A percentile compares a stretch with the other conserved stretches of the same genome.
Evolutionary conservation across 179 eudicot genomes (phyloP).

Genomic region (Silene vulgaris): DNA sequence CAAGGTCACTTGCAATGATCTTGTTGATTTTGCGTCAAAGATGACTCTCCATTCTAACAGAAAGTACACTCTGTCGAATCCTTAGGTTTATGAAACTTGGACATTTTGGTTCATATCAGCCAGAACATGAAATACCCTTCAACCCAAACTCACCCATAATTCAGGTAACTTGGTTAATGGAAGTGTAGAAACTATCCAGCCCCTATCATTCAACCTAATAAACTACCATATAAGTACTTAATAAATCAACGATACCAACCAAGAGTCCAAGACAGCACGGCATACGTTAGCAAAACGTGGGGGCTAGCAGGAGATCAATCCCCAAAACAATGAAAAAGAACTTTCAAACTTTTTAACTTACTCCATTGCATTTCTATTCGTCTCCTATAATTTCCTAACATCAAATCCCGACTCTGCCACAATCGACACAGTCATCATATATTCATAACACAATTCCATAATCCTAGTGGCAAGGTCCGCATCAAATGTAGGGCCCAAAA

Average conservation of each 20-base stretch:
- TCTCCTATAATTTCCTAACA: no score
- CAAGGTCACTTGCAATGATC: no score
- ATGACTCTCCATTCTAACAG: background rate
- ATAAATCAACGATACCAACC: no score
- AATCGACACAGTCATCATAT: background rate
- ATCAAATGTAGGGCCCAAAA: no score
- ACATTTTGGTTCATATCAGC: background rate
- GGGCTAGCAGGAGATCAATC: no score
- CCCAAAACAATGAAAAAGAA: no score
- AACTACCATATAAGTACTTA: background rate
- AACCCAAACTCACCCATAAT: background rate
- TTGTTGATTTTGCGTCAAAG: background rate
- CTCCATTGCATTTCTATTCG: no score
- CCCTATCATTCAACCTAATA: background rate
- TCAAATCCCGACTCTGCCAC: no score
- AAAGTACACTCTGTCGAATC: background rate
- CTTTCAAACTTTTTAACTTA: no score
- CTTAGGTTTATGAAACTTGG: background rate
- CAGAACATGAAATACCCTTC: background rate
- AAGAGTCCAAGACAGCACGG: no score
- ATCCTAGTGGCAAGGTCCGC: no score
- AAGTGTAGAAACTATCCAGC: background rate
- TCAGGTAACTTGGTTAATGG: background rate
- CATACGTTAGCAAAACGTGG: no score
- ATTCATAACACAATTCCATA: slow-evolving; percentile 12